Evolutionary conservation across 2,329 filamentous ascomycete genomes (phyloP).

Genomic region (Xylaria sp.): DNA sequence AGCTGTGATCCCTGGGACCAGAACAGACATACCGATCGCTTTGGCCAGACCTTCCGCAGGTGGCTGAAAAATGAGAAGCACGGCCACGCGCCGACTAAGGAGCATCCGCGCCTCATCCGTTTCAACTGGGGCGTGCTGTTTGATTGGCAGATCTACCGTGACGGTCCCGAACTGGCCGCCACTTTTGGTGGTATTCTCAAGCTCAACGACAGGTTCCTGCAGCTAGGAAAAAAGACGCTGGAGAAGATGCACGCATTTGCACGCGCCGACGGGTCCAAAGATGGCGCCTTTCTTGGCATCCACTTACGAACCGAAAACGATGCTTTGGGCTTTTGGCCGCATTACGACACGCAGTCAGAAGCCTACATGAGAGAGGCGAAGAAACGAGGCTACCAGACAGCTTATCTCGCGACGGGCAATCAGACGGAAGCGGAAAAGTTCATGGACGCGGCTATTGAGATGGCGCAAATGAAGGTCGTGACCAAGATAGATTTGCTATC

Average conservation of each 20-base stretch:
- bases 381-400: conserved; percentile 49
- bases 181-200: conserved; percentile 56
- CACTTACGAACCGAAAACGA: conserved; percentile 61
- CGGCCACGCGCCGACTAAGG: conserved; percentile 40
- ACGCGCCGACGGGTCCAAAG: conserved; percentile 35
- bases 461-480: conserved; percentile 49
- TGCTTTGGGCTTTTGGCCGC: conserved; percentile 58
- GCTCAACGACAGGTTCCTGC: conserved; percentile 55
- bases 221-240: conserved; percentile 52
- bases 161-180: conserved; percentile 58
- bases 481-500: conserved; percentile 53
- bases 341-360: conserved; percentile 54
- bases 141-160: conserved; percentile 58
- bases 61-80: conserved; percentile 48
- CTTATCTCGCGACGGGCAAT: conserved; percentile 60
- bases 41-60: conserved; percentile 49
- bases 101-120: conserved; percentile 52
- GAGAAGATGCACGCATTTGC: conserved; percentile 51
- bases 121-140: conserved; percentile 58
- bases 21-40: conserved; percentile 54
- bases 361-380: conserved; percentile 53
- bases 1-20: conserved; percentile 54
- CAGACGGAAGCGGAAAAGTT: conserved; percentile 54
- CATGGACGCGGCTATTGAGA: conserved; percentile 47
- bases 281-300: conserved; percentile 52